Evolutionary conservation across 1,139 yeast genomes (phyloP).

Genomic region (Hanseniaspora sp.): DNA sequence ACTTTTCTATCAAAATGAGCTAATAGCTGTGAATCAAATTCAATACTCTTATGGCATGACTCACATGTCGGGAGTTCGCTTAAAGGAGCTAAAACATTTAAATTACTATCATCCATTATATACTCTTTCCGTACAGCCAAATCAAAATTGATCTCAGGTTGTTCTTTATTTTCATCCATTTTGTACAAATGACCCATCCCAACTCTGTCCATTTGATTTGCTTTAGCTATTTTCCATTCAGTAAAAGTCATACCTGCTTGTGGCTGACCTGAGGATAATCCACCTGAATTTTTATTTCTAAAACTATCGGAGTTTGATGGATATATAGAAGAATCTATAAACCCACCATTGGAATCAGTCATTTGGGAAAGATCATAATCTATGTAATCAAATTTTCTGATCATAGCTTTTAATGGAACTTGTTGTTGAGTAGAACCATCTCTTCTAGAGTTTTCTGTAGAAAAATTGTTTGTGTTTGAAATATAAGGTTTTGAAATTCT

Average conservation of each 20-base stretch:
- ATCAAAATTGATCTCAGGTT: constrained; percentile 21
- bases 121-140: constrained; percentile 21
- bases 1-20: constrained; percentile 63
- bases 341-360: constrained; percentile 84
- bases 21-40: constrained; percentile 62
- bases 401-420: constrained; percentile 29
- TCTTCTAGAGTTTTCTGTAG: background rate
- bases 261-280: background rate
- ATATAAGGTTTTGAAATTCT: constrained; percentile 1
- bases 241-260: constrained; percentile 43
- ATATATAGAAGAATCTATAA: constrained; percentile 33
- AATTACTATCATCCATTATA: constrained; percentile 22
- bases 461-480: background rate
- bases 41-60: constrained; percentile 66
- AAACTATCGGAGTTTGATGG: constrained; percentile 4
- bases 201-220: constrained; percentile 16
- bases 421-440: constrained; percentile 13
- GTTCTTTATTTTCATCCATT: background rate
- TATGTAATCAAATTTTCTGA: constrained; percentile 60
- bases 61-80: constrained; percentile 67
- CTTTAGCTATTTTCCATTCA: constrained; percentile 55
- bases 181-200: constrained; percentile 14
- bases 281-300: background rate
- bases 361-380: constrained; percentile 87
- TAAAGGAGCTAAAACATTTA: constrained; percentile 50